Base-by-base conservation (phyloP, 2,329 filamentous ascomycete genomes). In the Neonectria faginata region DNA sequence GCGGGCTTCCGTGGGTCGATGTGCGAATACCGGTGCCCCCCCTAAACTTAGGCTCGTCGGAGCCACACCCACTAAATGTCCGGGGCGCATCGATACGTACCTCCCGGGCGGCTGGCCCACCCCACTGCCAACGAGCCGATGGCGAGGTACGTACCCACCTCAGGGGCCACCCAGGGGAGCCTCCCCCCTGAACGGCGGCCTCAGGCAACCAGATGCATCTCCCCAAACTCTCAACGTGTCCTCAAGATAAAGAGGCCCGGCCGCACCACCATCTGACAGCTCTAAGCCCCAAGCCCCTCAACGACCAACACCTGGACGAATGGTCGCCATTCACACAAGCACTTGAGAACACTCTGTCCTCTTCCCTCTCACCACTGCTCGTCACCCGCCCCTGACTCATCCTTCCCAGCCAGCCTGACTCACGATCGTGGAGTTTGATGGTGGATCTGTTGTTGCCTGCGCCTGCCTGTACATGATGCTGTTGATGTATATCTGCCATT, bases 201-300 rank as follows among this genome's bases (percentile, higher is more conserved):
- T 78, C 72, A 78, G 76, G 76, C 76, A 70, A 1, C 47, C 36
- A 29, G 7, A 67, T 64, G 54, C 47, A 10, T 14, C 57, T 66
- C 51, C 57, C 57, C 54, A 66, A 71, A 71, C 51, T 57, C 57
- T 73, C 69, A 69, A 77, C 75, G 75, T 77, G 75, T 74, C 75
- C 75, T 77, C 67, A 70, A 74, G 71, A 79, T 80, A 80, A 79
- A 79, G 73, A 77, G 67, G 62, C 69, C 68, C 62, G 56, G 73
- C 68, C 70, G 68, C 72, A 58, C 70, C 66, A 44, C 47, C 68
- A 45, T 57, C 58, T 36, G 3, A 16, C 54, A 53, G 55, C 18
- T 56, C 55, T 20, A 64, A 52, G 42, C 42, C 65, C 57, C 33
- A 57, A 67, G 67, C 69, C 68, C 54, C 33, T 51, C 60, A 45